phyloP scores from a whole-genome alignment of 1,139 yeast genomes.

The Saccharomyces uvarum region DNA sequence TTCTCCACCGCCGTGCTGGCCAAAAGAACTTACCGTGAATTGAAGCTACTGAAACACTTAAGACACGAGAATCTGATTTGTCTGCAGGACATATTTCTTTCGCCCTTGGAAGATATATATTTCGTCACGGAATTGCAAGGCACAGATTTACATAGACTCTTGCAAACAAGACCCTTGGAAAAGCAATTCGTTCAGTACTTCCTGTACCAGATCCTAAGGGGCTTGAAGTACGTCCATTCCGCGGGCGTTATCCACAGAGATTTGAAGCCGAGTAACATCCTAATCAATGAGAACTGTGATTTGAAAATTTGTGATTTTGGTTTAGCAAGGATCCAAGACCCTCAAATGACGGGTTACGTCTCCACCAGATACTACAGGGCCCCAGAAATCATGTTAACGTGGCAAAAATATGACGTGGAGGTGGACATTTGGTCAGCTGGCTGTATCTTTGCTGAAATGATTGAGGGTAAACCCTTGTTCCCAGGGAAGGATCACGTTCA shows the following conservation, averaged over 20 bases:
- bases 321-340: slow-evolving; percentile 92
- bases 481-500: slow-evolving; percentile 99
- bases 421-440: slow-evolving; percentile 99
- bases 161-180: slow-evolving; percentile 89
- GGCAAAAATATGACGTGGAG: slow-evolving; percentile 99
- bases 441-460: slow-evolving; percentile 96
- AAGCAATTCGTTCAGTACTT: slow-evolving; percentile 95
- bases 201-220: slow-evolving; percentile 86
- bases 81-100: slow-evolving; percentile 84
- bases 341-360: slow-evolving; percentile 98
- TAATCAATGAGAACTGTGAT: slow-evolving; percentile 93
- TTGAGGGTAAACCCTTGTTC: slow-evolving; percentile 96
- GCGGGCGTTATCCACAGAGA: slow-evolving; percentile 97
- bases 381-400: slow-evolving; percentile 96
- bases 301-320: slow-evolving; percentile 96
- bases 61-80: slow-evolving; percentile 93
- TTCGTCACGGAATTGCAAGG: slow-evolving; percentile 96
- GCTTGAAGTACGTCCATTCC: slow-evolving; percentile 89
- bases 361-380: slow-evolving; percentile 95
- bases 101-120: slow-evolving; percentile 93
- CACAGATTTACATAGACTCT: slow-evolving; percentile 84
- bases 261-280: slow-evolving; percentile 83
- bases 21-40: slow-evolving; percentile 90
- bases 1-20: slow-evolving; percentile 92
- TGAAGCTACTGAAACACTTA: slow-evolving; percentile 84